Base-by-base conservation (phyloP, 2,329 filamentous ascomycete genomes). In the Cercospora canescens region DNA sequence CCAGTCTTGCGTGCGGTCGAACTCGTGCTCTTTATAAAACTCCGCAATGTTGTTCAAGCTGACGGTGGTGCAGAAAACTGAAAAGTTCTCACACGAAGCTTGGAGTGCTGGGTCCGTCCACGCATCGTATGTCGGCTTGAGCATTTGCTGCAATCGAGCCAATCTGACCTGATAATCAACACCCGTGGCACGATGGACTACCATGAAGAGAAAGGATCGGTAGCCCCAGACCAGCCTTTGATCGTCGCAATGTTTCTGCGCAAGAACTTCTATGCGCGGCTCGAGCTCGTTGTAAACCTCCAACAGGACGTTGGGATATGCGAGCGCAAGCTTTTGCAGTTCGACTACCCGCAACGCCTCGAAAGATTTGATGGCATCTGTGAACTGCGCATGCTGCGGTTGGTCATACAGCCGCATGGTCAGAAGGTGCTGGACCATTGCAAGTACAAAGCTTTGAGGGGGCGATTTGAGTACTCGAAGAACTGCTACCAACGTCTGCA, bases 151-250 rank as follows among this genome's bases (percentile, higher is more conserved):
- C 32, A 99, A 82, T 65, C 92, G 90, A 63, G 87, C 83, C 61
- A 94, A 84, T 66, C 94, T 91, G 37, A 87, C 80, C n/a, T 84
- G 83, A 18, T 86, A 84, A 70, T 96, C 90, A 35, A 98, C 85
- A 50, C 88, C 89, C 24, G 85, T 89, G 37, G 93, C 89, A 66
- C 95, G 92, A 78, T 98, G 94, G 73, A 91, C 90, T 68, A 99
- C 95, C 66, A 96, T 95, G 77, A 99, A 96, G 0, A 98, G 84
- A 69, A 98, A 94, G 9, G 93, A 94, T 72, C 89, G 91, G 74
- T 96, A 94, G 1, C 94, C 92, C 74, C 95, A 89, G 64, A 92
- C 88, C 34, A 94, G 87, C 75, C 94, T 93, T 73, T 94, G 90
- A 74, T 97, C 94, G 32, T 91, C 81, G 62, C 86, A 85, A 32